phyloP scores from a whole-genome alignment of 2,329 filamentous ascomycete genomes.

The Apiospora koreana region DNA sequence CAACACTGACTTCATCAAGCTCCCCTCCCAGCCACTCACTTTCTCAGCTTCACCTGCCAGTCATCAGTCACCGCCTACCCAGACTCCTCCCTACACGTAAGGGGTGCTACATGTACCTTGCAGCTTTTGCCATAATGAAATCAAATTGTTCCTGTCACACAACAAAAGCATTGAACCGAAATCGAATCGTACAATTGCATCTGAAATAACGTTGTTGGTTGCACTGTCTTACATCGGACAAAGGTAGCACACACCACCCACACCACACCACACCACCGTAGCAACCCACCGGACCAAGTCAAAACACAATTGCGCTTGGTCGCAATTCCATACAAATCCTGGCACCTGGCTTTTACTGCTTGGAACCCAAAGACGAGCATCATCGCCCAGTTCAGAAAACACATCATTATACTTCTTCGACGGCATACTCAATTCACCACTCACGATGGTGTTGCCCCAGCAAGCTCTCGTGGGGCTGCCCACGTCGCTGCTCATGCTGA shows the following conservation, averaged over 20 bases:
- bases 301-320: conserved; percentile 2
- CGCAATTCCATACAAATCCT: not conserved
- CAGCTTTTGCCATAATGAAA: not conserved
- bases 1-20: conserved; percentile 6
- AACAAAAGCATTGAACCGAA: not conserved
- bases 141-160: not conserved
- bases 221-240: not conserved
- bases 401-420: not conserved
- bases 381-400: not conserved
- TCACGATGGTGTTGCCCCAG: not conserved
- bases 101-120: not conserved
- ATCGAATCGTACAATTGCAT: not conserved
- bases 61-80: not conserved
- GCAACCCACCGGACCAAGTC: not conserved
- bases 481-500: conserved; percentile 46
- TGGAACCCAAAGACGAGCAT: not conserved
- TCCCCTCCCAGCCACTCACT: conserved; percentile 1
- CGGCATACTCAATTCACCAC: not conserved
- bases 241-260: not conserved
- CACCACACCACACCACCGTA: not conserved
- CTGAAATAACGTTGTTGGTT: not conserved
- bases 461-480: conserved; percentile 38
- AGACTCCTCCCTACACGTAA: not conserved
- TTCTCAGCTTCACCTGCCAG: not conserved
- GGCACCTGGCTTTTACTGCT: not conserved